Conservation (phyloP, 1,284 basidiomycete species). For the Ganoderma sinense region DNA sequence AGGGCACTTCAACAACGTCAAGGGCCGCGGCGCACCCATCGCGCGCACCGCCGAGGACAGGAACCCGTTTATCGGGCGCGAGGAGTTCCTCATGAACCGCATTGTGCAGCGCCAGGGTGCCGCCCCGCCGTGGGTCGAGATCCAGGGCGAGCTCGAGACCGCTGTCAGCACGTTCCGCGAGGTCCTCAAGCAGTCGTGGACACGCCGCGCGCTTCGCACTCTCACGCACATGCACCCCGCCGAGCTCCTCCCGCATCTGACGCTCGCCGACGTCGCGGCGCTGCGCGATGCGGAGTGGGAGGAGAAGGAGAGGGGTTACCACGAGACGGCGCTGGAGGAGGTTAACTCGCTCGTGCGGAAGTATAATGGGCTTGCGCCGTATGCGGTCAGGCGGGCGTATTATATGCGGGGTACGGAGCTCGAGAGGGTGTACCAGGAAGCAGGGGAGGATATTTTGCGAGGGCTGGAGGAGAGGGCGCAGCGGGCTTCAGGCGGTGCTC, state of each 20-base stretch:
- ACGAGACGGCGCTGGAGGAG: constrained; percentile 72
- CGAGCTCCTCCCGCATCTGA: constrained; percentile 51
- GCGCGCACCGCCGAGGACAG: constrained; percentile 64
- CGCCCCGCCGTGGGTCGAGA: constrained; percentile 91
- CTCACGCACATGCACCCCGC: constrained; percentile 58
- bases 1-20: constrained; percentile 78
- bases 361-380: constrained; percentile 84
- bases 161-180: constrained; percentile 70
- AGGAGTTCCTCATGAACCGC: constrained; percentile 88
- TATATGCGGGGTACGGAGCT: constrained; percentile 67
- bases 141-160: constrained; percentile 73
- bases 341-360: constrained; percentile 79
- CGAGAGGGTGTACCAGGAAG: constrained; percentile 58
- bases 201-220: constrained; percentile 67
- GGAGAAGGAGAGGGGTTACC: constrained; percentile 71
- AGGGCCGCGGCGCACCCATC: constrained; percentile 81
- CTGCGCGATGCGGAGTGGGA: constrained; percentile 83
- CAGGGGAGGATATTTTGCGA: constrained; percentile 59
- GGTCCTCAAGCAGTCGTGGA: constrained; percentile 71
- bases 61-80: constrained; percentile 84
- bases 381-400: constrained; percentile 70
- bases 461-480: constrained; percentile 45
- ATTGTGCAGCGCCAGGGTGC: constrained; percentile 88
- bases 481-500: constrained; percentile 9
- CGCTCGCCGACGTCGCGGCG: constrained; percentile 49